Evolutionary conservation across 345 rosid genomes (phyloP).

Genomic region (Hibiscus mutabilis): DNA sequence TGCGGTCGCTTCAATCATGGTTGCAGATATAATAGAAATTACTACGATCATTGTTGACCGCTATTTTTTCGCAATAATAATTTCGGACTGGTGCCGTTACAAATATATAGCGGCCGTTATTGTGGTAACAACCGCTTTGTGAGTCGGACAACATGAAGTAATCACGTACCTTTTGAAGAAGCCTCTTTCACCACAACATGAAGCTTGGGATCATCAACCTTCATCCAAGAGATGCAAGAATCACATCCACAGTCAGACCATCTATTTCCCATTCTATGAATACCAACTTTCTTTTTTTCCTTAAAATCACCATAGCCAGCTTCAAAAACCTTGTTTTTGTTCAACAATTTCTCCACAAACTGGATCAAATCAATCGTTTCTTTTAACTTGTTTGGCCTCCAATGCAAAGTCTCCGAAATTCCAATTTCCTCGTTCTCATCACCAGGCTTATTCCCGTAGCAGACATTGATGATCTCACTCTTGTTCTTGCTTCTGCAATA

Average conservation of each 20-base stretch:
- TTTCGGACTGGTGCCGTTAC: too few species aligned
- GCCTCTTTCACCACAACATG: slow-evolving; percentile 43
- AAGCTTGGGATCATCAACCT: slow-evolving; percentile 28
- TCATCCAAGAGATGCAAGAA: slow-evolving; percentile 50
- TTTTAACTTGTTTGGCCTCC: slow-evolving; percentile 47
- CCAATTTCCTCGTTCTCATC: slow-evolving; percentile 15
- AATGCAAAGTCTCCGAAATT: slow-evolving; percentile 50
- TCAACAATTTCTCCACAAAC: slow-evolving; percentile 7
- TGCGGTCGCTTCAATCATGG: too few species aligned
- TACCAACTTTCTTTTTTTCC: not conserved
- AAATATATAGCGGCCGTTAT: too few species aligned
- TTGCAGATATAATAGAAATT: too few species aligned
- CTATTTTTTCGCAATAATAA: too few species aligned
- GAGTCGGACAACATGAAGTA: too few species aligned
- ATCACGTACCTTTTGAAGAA: slow-evolving; percentile 15
- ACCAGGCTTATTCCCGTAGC: too few species aligned
- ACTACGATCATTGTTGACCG: too few species aligned
- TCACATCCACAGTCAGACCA: slow-evolving; percentile 82
- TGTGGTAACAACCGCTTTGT: too few species aligned
- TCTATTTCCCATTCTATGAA: slow-evolving; percentile 20
- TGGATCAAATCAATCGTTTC: slow-evolving; percentile 6
- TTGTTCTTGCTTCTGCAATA: slow-evolving; percentile 26
- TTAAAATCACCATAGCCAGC: slow-evolving; percentile 7
- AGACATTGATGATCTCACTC: not conserved
- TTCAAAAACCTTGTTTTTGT: slow-evolving; percentile 16